Evolutionary conservation across 2,329 filamentous ascomycete species (phyloP).

Genomic region (Microascus cirrosus): DNA sequence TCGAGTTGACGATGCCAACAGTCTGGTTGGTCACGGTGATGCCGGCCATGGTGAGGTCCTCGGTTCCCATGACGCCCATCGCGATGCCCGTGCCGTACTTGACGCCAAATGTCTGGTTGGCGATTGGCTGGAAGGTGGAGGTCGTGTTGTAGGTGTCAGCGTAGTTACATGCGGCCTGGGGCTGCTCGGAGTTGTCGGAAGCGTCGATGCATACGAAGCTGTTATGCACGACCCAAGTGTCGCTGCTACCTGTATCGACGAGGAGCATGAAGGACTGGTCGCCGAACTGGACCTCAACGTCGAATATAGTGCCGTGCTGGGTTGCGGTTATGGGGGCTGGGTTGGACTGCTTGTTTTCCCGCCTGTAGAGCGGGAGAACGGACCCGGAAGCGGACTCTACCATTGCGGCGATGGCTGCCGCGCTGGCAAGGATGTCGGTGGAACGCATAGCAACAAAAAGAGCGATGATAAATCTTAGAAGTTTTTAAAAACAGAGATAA

Average conservation of each 20-base stretch:
- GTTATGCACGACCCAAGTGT: constrained; percentile 9
- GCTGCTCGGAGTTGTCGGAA: neutral
- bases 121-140: neutral
- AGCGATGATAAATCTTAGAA: too few species aligned
- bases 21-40: constrained; percentile 5
- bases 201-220: constrained; percentile 4
- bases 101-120: constrained; percentile 6
- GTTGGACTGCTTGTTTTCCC: neutral
- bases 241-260: constrained; percentile 5
- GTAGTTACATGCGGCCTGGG: constrained; percentile 4
- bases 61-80: constrained; percentile 1
- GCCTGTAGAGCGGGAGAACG: too few species aligned
- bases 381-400: too few species aligned
- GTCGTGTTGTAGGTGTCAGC: constrained; percentile 1
- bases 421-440: too few species aligned
- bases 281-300: neutral
- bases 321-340: neutral
- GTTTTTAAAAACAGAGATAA: too few species aligned
- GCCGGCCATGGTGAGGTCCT: constrained; percentile 3
- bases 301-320: neutral
- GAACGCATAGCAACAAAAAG: too few species aligned
- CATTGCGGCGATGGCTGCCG: too few species aligned
- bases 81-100: constrained; percentile 4
- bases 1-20: neutral
- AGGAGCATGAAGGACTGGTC: constrained; percentile 2